Evolutionary conservation across 1,284 basidiomycete genomes (phyloP).

Genomic region (Sanghuangporus sanghuang): DNA sequence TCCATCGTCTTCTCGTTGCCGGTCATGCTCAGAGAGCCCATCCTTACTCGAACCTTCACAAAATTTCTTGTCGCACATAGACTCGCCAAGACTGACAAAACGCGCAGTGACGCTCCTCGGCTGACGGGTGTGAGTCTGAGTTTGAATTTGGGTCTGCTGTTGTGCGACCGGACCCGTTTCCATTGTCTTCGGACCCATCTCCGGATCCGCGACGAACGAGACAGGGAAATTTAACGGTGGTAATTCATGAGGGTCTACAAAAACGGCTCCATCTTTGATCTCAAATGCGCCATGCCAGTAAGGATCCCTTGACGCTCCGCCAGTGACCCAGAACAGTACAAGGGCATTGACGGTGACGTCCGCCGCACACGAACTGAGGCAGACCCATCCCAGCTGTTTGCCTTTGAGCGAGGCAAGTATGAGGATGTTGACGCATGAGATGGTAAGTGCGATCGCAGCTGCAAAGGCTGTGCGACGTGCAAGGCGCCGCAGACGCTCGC

Average conservation of each 20-base stretch:
- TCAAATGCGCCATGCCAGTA: conserved; percentile 3
- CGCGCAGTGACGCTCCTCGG: neutral
- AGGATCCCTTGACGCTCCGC: neutral
- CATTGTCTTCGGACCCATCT: neutral
- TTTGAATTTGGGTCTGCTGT: neutral
- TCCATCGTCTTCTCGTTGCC: neutral
- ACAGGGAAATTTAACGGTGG: conserved; percentile 3
- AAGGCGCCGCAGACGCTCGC: conserved; percentile 31
- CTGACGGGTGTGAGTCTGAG: neutral
- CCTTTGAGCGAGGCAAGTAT: conserved; percentile 45
- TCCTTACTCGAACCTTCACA: neutral
- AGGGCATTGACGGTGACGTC: conserved; percentile 42
- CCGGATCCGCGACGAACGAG: conserved; percentile 1
- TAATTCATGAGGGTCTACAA: neutral
- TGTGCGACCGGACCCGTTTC: neutral
- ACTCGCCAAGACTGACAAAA: neutral
- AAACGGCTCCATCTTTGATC: neutral
- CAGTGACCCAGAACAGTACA: conserved; percentile 37
- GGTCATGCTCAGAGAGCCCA: neutral
- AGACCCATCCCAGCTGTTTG: conserved; percentile 47
- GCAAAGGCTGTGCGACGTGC: conserved; percentile 39
- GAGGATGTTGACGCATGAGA: conserved; percentile 43
- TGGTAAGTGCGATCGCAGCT: conserved; percentile 38
- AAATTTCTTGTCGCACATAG: neutral
- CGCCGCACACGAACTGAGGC: conserved; percentile 44